These are phyloP conservation scores for Termitomyces sp. DNA, from an alignment of 768 basidiomycete genomes.

Conservation along the genomic window DNA sequence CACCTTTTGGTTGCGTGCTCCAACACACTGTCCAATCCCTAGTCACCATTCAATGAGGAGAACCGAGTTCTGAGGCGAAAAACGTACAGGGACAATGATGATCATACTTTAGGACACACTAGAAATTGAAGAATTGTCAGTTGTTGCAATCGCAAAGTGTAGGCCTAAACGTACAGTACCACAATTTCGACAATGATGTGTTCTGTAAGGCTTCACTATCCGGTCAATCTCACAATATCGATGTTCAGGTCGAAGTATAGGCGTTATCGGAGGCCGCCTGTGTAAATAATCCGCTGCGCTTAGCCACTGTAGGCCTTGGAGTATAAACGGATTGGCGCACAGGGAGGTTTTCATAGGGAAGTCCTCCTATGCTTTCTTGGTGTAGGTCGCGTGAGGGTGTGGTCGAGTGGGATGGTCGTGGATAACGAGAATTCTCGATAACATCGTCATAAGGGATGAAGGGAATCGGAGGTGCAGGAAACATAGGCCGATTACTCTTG, in stretches of 20 bases:
- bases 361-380: conserved; percentile 31
- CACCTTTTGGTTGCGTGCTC: conserved; percentile 87
- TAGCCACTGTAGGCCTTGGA: background rate
- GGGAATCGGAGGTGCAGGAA: conserved; percentile 12
- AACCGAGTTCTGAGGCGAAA: background rate
- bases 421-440: conserved; percentile 2
- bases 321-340: background rate
- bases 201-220: conserved; percentile 65
- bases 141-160: background rate
- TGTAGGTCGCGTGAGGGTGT: conserved; percentile 11
- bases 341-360: conserved; percentile 35
- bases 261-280: conserved; percentile 29
- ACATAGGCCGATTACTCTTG: conserved; percentile 20
- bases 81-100: conserved; percentile 85
- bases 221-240: conserved; percentile 62
- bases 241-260: conserved; percentile 52
- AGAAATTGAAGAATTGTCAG: conserved; percentile 5
- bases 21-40: conserved; percentile 95
- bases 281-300: conserved; percentile 16
- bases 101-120: conserved; percentile 83
- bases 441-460: conserved; percentile 4
- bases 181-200: conserved; percentile 80
- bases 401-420: conserved; percentile 1
- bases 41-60: background rate
- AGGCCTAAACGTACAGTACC: conserved; percentile 57